These are phyloP conservation scores for Collybiopsis luxurians DNA, from an alignment of 768 basidiomycete species.

Conservation along the genomic window DNA sequence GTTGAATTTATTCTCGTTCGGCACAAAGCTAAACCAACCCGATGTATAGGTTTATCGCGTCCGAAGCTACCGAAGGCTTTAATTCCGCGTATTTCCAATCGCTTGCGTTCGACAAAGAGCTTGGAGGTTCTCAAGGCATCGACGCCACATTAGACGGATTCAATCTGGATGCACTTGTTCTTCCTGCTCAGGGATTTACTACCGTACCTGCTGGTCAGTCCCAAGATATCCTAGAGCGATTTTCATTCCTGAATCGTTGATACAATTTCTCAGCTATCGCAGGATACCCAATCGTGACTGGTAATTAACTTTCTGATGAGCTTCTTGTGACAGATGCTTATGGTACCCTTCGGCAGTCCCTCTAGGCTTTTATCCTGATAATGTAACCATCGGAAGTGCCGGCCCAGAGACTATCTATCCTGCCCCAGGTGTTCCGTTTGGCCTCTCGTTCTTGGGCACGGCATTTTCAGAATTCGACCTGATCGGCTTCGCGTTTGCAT, in stretches of 20 bases:
- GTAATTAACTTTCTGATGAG: conserved; percentile 25
- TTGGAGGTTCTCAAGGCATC: conserved; percentile 51
- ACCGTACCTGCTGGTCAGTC: conserved; percentile 35
- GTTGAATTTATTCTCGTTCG: conserved; percentile 14
- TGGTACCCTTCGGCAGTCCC: conserved; percentile 39
- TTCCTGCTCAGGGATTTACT: conserved; percentile 40
- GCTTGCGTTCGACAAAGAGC: conserved; percentile 40
- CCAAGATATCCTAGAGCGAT: too few species aligned
- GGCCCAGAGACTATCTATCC: conserved; percentile 43
- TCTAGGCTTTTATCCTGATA: conserved; percentile 54
- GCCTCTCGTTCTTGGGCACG: conserved; percentile 59
- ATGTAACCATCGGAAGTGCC: conserved; percentile 36
- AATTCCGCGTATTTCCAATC: conserved; percentile 43
- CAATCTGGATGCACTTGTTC: conserved; percentile 49
- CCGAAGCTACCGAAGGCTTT: conserved; percentile 38
- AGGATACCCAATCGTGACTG: conserved; percentile 66
- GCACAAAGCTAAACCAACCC: neutral
- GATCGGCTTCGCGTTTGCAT: conserved; percentile 58
- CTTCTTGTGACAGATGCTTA: neutral
- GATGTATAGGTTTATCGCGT: conserved; percentile 30
- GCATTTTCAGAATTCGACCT: conserved; percentile 61
- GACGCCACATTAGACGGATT: conserved; percentile 46
- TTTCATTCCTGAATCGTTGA: too few species aligned
- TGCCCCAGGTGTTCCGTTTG: conserved; percentile 58
- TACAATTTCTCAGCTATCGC: too few species aligned